Percentiles rank a stretch among this genome's conserved stretches.
Conservation (phyloP, 2,329 filamentous ascomycete species). For the Aspergillus calidoustus region DNA sequence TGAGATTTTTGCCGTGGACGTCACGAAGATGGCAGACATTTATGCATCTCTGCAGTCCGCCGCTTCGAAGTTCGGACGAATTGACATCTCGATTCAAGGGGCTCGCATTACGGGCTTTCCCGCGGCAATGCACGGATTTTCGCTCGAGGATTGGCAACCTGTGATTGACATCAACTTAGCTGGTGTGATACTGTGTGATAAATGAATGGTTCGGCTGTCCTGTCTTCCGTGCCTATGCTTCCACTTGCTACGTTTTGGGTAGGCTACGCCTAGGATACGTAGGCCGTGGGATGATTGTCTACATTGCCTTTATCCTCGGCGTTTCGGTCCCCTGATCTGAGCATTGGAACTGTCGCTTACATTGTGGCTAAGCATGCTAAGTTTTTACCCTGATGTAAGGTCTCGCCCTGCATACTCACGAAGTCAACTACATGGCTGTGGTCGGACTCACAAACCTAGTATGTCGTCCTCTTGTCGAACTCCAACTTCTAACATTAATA, state of each 20-base stretch:
- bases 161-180: slow-evolving; percentile 60
- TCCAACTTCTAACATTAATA: neutral
- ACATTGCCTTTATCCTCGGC: slow-evolving; percentile 32
- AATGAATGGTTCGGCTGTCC: slow-evolving; percentile 6
- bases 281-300: slow-evolving; percentile 32
- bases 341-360: slow-evolving; percentile 26
- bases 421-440: slow-evolving; percentile 21
- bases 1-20: slow-evolving; percentile 51
- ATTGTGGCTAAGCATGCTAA: slow-evolving; percentile 32
- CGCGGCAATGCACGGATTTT: slow-evolving; percentile 51
- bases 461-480: neutral
- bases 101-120: slow-evolving; percentile 56
- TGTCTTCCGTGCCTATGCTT: neutral
- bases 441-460: slow-evolving; percentile 32
- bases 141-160: slow-evolving; percentile 54
- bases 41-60: slow-evolving; percentile 49
- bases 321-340: slow-evolving; percentile 21
- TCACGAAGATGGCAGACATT: slow-evolving; percentile 50
- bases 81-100: slow-evolving; percentile 62
- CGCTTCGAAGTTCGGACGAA: slow-evolving; percentile 54
- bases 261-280: slow-evolving; percentile 8
- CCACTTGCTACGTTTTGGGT: slow-evolving; percentile 6
- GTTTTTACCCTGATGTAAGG: neutral
- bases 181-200: slow-evolving; percentile 59
- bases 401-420: neutral